phyloP scores from a whole-genome alignment of 164 flowering plant species.

The Kalanchoe fedtschenkoi region DNA sequence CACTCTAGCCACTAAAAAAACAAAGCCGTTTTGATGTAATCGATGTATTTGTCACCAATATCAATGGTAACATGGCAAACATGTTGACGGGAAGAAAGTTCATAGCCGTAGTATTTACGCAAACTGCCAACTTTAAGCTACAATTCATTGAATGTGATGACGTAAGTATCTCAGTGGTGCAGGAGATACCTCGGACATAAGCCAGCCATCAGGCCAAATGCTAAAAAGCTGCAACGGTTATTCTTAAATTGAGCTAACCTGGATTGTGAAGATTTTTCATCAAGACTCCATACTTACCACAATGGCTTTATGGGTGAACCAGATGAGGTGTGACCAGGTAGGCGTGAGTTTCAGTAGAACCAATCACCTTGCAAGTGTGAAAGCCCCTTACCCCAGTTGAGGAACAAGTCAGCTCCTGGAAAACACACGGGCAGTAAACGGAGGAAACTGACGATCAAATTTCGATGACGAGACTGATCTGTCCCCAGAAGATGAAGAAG shows the following conservation, averaged over 20 bases:
- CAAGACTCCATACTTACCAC: conserved; percentile 47
- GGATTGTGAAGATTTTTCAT: conserved; percentile 87
- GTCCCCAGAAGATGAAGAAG: conserved; percentile 49
- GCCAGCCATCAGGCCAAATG: conserved; percentile 93
- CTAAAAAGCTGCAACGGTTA: conserved; percentile 58
- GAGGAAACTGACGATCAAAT: conserved; percentile 30
- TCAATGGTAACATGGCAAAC: conserved; percentile 98
- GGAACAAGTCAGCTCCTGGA: conserved; percentile 15
- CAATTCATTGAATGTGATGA: background rate
- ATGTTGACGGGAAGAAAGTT: conserved; percentile 97
- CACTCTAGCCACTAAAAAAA: too few species aligned
- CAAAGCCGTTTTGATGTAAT: conserved; percentile 94
- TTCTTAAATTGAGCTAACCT: conserved; percentile 46
- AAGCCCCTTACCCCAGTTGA: conserved; percentile 32
- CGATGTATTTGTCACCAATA: conserved; percentile 95
- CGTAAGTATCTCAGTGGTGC: conserved; percentile 11
- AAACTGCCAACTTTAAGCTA: background rate
- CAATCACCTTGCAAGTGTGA: conserved; percentile 87
- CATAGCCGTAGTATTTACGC: background rate
- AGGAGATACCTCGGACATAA: conserved; percentile 96
- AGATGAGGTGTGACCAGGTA: conserved; percentile 76
- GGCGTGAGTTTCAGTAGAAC: conserved; percentile 94
- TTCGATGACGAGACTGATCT: conserved; percentile 45
- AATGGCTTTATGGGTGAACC: conserved; percentile 94
- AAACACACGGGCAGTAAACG: conserved; percentile 18